Evolutionary conservation across 2,329 filamentous ascomycete genomes (phyloP).

Genomic region (Teratosphaeriaceae sp.): DNA sequence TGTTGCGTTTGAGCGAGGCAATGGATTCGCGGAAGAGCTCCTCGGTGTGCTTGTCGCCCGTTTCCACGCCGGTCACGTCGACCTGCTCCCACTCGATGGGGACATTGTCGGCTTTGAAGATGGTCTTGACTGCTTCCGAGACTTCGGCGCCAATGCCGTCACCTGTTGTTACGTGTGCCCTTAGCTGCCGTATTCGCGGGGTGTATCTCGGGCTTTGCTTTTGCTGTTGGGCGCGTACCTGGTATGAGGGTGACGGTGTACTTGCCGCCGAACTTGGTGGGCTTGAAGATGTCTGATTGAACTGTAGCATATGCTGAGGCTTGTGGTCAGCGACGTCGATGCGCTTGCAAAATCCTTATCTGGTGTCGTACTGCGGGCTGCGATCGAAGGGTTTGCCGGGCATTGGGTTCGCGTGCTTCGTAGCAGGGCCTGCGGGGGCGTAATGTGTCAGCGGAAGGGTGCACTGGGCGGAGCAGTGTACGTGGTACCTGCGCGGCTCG

Average conservation of each 20-base stretch:
- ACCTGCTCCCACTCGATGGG: conserved; percentile 96
- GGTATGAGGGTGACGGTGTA: conserved; percentile 93
- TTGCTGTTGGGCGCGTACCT: too few relatives aligned
- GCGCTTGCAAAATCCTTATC: not conserved
- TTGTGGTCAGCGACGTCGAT: too few relatives aligned
- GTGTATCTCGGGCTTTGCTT: conserved; percentile 67
- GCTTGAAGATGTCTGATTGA: conserved; percentile 96
- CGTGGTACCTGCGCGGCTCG: conserved; percentile 43
- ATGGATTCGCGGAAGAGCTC: conserved; percentile 92
- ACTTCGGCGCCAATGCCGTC: conserved; percentile 58
- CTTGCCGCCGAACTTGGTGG: conserved; percentile 95
- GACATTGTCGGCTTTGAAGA: conserved; percentile 92
- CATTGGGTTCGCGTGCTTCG: conserved; percentile 42
- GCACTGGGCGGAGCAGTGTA: too few relatives aligned
- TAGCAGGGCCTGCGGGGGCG: conserved; percentile 47
- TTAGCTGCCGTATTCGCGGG: not conserved
- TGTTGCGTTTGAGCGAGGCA: conserved; percentile 88
- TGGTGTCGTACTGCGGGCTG: conserved; percentile 47
- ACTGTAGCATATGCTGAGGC: conserved; percentile 59
- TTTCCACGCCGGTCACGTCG: conserved; percentile 88
- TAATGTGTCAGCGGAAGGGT: not conserved
- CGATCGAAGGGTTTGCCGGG: conserved; percentile 44
- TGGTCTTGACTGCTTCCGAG: conserved; percentile 95
- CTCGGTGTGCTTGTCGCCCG: conserved; percentile 94
- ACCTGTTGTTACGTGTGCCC: not conserved